Conservation (phyloP, 2,329 filamentous ascomycete genomes). For the Shiraia sp. region DNA sequence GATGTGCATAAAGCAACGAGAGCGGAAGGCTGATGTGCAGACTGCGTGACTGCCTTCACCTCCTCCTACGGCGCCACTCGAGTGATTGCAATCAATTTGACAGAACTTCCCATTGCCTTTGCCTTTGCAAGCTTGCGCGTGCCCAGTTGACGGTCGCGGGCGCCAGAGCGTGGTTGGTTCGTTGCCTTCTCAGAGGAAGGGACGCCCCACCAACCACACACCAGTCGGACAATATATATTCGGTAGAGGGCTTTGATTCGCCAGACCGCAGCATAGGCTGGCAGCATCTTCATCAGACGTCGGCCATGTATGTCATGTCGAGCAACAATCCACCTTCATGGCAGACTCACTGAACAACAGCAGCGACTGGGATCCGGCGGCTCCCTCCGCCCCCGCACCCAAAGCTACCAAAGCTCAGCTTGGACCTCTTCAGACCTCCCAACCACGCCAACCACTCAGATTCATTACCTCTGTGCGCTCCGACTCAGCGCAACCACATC, state of each 20-base stretch:
- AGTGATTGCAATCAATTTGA: no score
- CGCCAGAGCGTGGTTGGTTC: conserved; percentile 8
- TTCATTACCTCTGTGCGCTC: conserved; percentile 1
- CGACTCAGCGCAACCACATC: conserved; percentile 25
- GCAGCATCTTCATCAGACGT: conserved; percentile 9
- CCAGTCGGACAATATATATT: conserved; percentile 14
- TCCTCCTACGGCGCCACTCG: no score
- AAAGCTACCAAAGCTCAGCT: no score
- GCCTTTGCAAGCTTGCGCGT: no score
- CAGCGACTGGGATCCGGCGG: not conserved
- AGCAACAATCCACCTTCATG: conserved; percentile 1
- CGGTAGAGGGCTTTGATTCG: conserved; percentile 19
- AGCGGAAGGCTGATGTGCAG: conserved; percentile 2
- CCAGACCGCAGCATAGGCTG: conserved; percentile 14
- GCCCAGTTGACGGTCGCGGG: no score
- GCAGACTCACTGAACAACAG: not conserved
- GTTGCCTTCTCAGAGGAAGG: conserved; percentile 14
- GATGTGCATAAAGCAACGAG: conserved; percentile 25
- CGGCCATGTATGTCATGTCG: conserved; percentile 6
- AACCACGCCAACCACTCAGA: conserved; percentile 36
- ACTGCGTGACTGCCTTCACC: not conserved
- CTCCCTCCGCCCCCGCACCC: not conserved
- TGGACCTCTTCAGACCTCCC: conserved; percentile 11
- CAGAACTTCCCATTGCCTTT: no score
- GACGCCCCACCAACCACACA: conserved; percentile 20